These are phyloP conservation scores for Carex scoparia DNA, from an alignment of 176 grass and related monocot genomes.

Conservation along the genomic window DNA sequence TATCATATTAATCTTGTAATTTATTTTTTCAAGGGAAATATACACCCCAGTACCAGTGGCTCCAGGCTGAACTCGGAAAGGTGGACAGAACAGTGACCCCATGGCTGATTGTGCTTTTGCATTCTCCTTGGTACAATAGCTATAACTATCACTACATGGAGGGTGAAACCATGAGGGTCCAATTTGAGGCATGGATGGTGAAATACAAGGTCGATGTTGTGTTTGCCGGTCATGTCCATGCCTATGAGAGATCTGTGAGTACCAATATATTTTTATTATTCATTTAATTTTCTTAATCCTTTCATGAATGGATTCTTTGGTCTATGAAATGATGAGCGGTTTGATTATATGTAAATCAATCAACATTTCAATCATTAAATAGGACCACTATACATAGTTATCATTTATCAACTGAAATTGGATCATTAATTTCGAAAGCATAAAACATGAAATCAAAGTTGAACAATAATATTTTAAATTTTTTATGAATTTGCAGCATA, in stretches of 20 bases:
- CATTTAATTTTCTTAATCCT: background rate
- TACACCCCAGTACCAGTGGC: conserved; percentile 65
- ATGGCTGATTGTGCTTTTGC: conserved; percentile 54
- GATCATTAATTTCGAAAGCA: background rate
- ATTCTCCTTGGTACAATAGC: conserved; percentile 69
- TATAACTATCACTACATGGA: conserved; percentile 73
- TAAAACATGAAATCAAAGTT: background rate
- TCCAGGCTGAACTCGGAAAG: conserved; percentile 39
- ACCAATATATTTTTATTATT: background rate
- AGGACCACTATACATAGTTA: background rate
- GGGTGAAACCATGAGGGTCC: conserved; percentile 65
- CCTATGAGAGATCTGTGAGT: conserved; percentile 54
- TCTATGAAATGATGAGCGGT: background rate
- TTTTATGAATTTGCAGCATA: conserved; percentile 29
- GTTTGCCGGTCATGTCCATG: conserved; percentile 63
- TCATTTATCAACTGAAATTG: background rate
- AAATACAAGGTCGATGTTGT: conserved; percentile 59
- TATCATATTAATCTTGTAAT: background rate
- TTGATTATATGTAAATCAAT: background rate
- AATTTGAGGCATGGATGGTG: conserved; percentile 64
- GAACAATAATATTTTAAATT: background rate
- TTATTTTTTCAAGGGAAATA: conserved; percentile 36
- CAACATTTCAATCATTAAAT: background rate
- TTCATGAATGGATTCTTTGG: background rate
- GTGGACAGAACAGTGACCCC: conserved; percentile 51